Base-by-base conservation (phyloP, 2,329 filamentous ascomycete genomes). In the Cyanodermella asteris region DNA sequence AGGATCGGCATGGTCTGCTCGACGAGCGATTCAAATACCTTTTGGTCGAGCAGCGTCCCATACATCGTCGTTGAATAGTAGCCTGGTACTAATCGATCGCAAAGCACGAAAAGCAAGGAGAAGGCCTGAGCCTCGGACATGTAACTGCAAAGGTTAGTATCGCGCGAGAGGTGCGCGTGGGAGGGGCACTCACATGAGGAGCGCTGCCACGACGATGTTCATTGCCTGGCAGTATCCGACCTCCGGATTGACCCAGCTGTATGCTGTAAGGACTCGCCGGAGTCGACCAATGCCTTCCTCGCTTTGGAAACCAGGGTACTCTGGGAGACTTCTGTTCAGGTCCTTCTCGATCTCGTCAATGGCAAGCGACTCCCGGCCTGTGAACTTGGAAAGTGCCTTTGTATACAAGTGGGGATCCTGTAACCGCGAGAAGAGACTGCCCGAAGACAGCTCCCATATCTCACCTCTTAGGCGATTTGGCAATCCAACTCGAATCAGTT, bases 51-150 rank as follows among this genome's bases (percentile, higher is more conserved):
- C 5, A 97, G 59, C 1, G 87, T 97, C 37, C 87, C 87, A 49
- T 97, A 97, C 87, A 97, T 97, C 35, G 90, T 97, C 11, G 76
- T 90, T 5, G 84, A 94, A 49, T 97, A 97, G 54, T 97, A 97
- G 4, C 87, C 87, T 1, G 87, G 87, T 4, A 94, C 65, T 2
- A 97, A 59, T 23, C 84, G 72, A 45, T 94, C 84, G 53, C 87
- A 97, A 10, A 97, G 60, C 1, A 84, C 64, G 2, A 81, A 91
- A 21, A 97, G 64, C 6, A 93, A 59, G 47, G 87, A 97, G 51
- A 94, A 97, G 2, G 87, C 87, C 50, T 97, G 87, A 0, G 74
- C 51, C 50, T 97, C 87, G 6, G 82, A 94, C 70, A 91, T 91
- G 56, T 94, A 94, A 39, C 65, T 72, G 39, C 40, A 26, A 26